Percentiles rank a stretch among this genome's conserved stretches.
Evolutionary conservation across 2,329 filamentous ascomycete species (phyloP).

Genomic region (Verticillium nonalfalfae): DNA sequence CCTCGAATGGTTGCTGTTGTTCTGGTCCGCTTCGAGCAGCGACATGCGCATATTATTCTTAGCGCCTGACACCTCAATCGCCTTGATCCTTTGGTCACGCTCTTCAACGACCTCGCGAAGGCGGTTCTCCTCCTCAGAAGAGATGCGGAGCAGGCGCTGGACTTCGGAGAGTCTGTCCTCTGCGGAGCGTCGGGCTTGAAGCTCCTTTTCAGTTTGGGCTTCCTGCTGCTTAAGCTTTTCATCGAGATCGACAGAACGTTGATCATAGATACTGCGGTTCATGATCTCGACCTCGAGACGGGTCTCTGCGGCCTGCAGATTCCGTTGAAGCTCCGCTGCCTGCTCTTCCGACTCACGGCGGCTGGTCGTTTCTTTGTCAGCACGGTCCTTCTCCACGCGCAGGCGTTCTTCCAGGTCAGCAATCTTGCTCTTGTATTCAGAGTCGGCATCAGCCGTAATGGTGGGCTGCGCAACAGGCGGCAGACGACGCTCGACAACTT

Average conservation of each 20-base stretch:
- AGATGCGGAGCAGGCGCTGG: conserved; percentile 61
- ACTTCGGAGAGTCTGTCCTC: conserved; percentile 69
- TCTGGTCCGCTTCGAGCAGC: conserved; percentile 63
- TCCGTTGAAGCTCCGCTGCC: conserved; percentile 44
- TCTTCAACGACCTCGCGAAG: conserved; percentile 63
- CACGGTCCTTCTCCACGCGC: conserved; percentile 37
- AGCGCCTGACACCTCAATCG: conserved; percentile 47
- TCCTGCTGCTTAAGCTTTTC: conserved; percentile 60
- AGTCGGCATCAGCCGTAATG: conserved; percentile 41
- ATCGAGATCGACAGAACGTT: conserved; percentile 63
- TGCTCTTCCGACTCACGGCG: conserved; percentile 48
- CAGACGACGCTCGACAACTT: conserved; percentile 53
- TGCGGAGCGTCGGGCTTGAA: conserved; percentile 55
- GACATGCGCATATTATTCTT: conserved; percentile 55
- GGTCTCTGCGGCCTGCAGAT: conserved; percentile 50
- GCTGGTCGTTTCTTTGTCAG: conserved; percentile 40
- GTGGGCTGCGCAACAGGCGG: conserved; percentile 27
- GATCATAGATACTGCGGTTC: conserved; percentile 51
- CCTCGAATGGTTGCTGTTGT: conserved; percentile 46
- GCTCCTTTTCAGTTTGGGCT: conserved; percentile 56
- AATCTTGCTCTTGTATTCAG: conserved; percentile 54
- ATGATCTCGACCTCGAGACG: conserved; percentile 55
- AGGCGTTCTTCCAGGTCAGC: conserved; percentile 53
- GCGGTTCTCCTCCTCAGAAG: conserved; percentile 66
- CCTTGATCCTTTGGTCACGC: conserved; percentile 59